phyloP scores from a whole-genome alignment of 306 rosid genomes.

The Astragalus membranaceus region DNA sequence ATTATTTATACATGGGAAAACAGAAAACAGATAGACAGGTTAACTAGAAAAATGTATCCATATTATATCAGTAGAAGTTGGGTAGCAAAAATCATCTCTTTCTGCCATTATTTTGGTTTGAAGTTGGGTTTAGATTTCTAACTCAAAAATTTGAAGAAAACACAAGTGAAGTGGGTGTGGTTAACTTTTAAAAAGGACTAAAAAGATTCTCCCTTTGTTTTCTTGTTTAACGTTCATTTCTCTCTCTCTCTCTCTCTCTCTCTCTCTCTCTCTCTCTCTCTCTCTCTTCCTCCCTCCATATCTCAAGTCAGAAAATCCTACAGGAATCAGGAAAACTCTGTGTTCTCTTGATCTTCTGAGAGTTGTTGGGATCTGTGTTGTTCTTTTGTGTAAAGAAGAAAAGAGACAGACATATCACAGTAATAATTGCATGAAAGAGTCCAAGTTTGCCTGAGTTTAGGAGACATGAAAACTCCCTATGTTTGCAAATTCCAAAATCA shows the following conservation, averaged over 20 bases:
- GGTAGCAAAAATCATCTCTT: conserved; percentile 48
- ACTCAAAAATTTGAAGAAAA: conserved; percentile 1
- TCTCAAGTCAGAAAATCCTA: conserved; percentile 69
- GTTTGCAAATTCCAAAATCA: neutral
- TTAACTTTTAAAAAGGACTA: conserved; percentile 45
- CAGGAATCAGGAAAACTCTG: conserved; percentile 72
- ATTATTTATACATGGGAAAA: no score
- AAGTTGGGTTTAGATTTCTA: neutral
- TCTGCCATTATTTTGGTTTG: conserved; percentile 32
- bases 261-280: no score
- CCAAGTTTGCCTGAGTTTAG: no score
- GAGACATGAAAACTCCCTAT: conserved; percentile 48
- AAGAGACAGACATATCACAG: neutral
- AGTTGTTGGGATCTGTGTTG: conserved; percentile 81
- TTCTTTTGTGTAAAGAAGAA: conserved; percentile 24
- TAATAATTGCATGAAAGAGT: conserved; percentile 34
- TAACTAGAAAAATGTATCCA: neutral
- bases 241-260: no score
- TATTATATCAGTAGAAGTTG: conserved; percentile 4
- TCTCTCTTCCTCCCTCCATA: conserved; percentile 2
- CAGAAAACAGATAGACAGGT: no score
- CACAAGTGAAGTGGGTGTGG: conserved; percentile 36
- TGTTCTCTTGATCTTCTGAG: conserved; percentile 55
- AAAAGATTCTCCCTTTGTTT: conserved; percentile 58
- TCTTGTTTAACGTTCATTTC: conserved; percentile 19